phyloP scores from a whole-genome alignment of 1,139 yeast species.

The Pichia sp. region DNA sequence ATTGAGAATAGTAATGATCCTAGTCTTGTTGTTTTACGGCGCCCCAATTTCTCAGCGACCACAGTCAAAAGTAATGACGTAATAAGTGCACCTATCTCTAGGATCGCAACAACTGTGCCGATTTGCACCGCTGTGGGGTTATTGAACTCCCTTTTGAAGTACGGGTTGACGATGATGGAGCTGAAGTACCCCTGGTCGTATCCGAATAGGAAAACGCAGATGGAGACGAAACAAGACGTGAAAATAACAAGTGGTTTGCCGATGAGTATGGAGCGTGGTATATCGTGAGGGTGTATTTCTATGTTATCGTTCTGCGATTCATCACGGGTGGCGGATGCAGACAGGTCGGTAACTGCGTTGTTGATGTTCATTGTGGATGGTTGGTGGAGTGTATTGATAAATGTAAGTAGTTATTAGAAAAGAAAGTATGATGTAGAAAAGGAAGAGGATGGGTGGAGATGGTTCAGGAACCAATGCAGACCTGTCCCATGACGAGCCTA shows the following conservation, averaged over 20 bases:
- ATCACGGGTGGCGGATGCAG: background rate
- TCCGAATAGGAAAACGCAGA: constrained; percentile 60
- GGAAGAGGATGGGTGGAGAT: background rate
- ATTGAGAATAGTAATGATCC: constrained; percentile 80
- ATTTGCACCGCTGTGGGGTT: constrained; percentile 67
- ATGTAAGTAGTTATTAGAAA: background rate
- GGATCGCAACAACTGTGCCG: constrained; percentile 81
- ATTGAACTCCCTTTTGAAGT: constrained; percentile 70
- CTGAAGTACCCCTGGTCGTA: constrained; percentile 65
- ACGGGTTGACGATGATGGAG: constrained; percentile 61
- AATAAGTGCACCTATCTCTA: constrained; percentile 81
- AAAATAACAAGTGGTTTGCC: constrained; percentile 53
- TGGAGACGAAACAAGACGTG: constrained; percentile 57
- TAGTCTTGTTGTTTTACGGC: constrained; percentile 75
- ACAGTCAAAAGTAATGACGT: constrained; percentile 77
- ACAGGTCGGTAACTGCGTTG: constrained; percentile 5
- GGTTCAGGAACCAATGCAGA: background rate
- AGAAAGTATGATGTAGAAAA: background rate
- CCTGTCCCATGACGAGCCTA: background rate
- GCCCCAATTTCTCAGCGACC: constrained; percentile 73
- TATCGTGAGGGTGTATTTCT: constrained; percentile 21
- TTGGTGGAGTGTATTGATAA: background rate
- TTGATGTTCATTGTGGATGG: constrained; percentile 7
- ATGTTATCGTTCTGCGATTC: constrained; percentile 3
- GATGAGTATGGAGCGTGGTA: constrained; percentile 40